Evolutionary conservation across 805 yeast genomes (phyloP), one percentile per base, ranked within the genome.

Genomic region (Metschnikowia continentalis): DNA sequence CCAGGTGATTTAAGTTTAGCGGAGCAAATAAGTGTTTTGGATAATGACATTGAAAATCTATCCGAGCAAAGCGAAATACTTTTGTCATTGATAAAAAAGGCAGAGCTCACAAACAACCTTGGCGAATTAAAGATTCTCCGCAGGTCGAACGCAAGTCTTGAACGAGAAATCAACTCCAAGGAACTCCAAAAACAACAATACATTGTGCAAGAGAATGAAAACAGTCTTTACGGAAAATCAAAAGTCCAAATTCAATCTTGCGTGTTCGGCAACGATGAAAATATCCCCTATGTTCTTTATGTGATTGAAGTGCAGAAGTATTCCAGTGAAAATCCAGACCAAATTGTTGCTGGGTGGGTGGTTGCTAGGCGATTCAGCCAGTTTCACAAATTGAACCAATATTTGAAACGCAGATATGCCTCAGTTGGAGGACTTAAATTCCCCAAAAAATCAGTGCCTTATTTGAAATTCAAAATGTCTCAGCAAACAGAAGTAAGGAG

Each of bases 361-460:
- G 87, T 90, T n/a, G 92, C 96, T 0, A 71, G 97, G 57, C 73
- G 98, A 51, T 91, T 83, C 62, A 88, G 88, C 58, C 97, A 92
- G 62, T 91, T 91, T 65, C 83, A 76, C 66, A 80, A 78, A 54
- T 71, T 91, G 33, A 83, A 91, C 61, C 81, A 80, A 53, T 82
- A 86, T 54, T 68, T 91, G 57, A 80, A 76, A 50, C 64, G 66
- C 2, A 71, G 68, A 41, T 84, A 82, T 57, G 77, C 82, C 0
- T 71, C 68, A 42, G 82, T 85, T 2, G 66, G 71, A 5, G 64
- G 63, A 2, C 58, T 85, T 14, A 77, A 72, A 43, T 79, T 81
- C 67, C 84, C 90, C 40, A 84, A 82, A 54, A 72, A 84, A 45
- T 78, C 81, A 33, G 75, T 86, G 41, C 69, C 66, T 43, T 82